These are phyloP conservation scores for Suillus ampliporus DNA, from an alignment of 768 basidiomycete species.

Conservation along the genomic window DNA sequence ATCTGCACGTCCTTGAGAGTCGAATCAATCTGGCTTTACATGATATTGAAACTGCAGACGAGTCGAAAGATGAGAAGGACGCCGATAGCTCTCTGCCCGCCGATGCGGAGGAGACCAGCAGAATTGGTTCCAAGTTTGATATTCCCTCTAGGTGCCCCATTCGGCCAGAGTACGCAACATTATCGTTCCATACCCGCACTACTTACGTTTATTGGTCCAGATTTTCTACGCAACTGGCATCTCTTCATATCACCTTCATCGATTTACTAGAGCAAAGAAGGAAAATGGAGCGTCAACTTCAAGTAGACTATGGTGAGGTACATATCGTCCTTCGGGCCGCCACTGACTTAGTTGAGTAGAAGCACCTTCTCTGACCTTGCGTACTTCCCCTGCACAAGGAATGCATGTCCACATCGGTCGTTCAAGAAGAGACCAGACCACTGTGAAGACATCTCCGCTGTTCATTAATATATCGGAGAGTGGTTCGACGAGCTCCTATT, in stretches of 20 bases:
- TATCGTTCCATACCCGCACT: background rate
- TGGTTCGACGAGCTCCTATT: constrained; percentile 69
- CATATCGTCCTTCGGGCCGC: background rate
- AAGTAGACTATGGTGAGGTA: constrained; percentile 55
- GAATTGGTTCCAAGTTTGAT: constrained; percentile 28
- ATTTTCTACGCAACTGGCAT: constrained; percentile 60
- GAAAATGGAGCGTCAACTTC: constrained; percentile 59
- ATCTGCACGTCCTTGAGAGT: constrained; percentile 56
- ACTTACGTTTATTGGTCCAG: constrained; percentile 37
- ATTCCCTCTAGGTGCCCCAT: constrained; percentile 58
- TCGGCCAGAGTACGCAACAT: constrained; percentile 59
- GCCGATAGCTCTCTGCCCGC: constrained; percentile 25
- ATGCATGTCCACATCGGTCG: constrained; percentile 76
- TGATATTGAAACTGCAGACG: constrained; percentile 28
- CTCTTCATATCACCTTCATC: constrained; percentile 54
- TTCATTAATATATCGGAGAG: constrained; percentile 69
- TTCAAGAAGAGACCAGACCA: constrained; percentile 63
- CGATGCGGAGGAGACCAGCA: constrained; percentile 16
- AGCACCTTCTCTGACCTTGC: constrained; percentile 75
- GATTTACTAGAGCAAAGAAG: constrained; percentile 52
- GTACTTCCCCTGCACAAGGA: constrained; percentile 69
- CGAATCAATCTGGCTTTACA: constrained; percentile 60
- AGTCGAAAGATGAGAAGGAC: constrained; percentile 26
- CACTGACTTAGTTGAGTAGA: constrained; percentile 42
- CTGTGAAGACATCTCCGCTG: constrained; percentile 49